phyloP scores from a whole-genome alignment of 2,329 filamentous ascomycete genomes.

The Coccinonectria pachysandricola region DNA sequence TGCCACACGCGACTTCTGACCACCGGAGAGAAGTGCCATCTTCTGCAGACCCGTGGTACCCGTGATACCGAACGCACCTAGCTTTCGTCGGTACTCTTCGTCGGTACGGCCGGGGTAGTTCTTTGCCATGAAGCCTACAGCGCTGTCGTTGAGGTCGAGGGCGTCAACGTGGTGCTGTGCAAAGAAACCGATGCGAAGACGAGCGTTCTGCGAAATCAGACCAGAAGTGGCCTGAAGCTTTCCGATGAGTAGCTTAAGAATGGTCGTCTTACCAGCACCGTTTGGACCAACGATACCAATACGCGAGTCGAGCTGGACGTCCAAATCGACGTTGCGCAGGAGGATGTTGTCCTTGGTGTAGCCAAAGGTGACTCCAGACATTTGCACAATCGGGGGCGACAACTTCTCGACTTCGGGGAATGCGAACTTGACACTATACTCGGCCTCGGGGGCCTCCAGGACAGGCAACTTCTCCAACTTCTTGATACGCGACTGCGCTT shows the following conservation, averaged over 20 bases:
- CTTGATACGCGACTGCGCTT: conserved; percentile 97
- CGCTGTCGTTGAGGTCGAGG: conserved; percentile 76
- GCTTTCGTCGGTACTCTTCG: conserved; percentile 90
- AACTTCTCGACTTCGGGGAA: conserved; percentile 98
- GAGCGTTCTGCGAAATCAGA: conserved; percentile 77
- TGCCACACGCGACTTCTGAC: conserved; percentile 95
- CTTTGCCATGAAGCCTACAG: conserved; percentile 94
- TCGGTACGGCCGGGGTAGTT: conserved; percentile 83
- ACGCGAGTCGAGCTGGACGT: conserved; percentile 94
- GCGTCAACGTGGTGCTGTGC: conserved; percentile 98
- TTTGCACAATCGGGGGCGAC: conserved; percentile 94
- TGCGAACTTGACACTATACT: conserved; percentile 93
- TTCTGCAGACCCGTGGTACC: conserved; percentile 95
- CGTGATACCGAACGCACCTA: conserved; percentile 83
- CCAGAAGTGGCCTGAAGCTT: conserved; percentile 68
- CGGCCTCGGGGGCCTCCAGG: conserved; percentile 78
- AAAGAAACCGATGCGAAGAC: conserved; percentile 89
- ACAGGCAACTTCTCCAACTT: conserved; percentile 96
- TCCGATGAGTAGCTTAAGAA: conserved; percentile 93
- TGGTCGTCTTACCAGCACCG: conserved; percentile 95
- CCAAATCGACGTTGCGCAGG: conserved; percentile 78
- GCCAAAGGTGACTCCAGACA: conserved; percentile 85
- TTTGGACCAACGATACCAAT: conserved; percentile 99
- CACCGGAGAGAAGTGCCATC: conserved; percentile 87
- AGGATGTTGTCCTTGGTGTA: conserved; percentile 73